Evolutionary conservation across 2,329 filamentous ascomycete genomes (phyloP).

Genomic region (Trichoderma endophyticum): DNA sequence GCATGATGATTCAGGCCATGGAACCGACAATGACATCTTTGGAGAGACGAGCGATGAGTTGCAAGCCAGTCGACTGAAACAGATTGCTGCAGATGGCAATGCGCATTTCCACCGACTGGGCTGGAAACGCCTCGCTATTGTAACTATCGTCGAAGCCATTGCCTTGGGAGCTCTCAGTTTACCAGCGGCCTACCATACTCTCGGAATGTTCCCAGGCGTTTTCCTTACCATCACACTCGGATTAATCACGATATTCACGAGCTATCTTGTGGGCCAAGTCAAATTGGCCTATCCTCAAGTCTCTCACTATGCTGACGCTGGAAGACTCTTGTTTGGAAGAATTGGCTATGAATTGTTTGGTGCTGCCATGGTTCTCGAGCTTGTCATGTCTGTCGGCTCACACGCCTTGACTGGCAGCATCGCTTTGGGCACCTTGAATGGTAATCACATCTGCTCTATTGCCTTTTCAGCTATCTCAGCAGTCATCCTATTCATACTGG

Average conservation of each 20-base stretch:
- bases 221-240: constrained; percentile 35
- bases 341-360: constrained; percentile 57
- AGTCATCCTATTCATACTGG: constrained; percentile 37
- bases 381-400: constrained; percentile 63
- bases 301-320: constrained; percentile 62
- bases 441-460: constrained; percentile 43
- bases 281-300: constrained; percentile 49
- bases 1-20: background rate
- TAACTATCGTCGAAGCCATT: constrained; percentile 51
- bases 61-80: constrained; percentile 37
- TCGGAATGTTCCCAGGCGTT: constrained; percentile 37
- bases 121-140: constrained; percentile 49
- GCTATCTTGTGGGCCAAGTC: constrained; percentile 38
- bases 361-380: constrained; percentile 54
- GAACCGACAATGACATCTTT: constrained; percentile 20
- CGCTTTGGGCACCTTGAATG: constrained; percentile 59
- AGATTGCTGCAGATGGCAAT: constrained; percentile 39
- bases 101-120: constrained; percentile 47
- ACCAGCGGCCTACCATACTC: constrained; percentile 41
- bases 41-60: constrained; percentile 28
- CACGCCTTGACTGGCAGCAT: constrained; percentile 64
- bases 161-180: constrained; percentile 48
- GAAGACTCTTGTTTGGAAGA: constrained; percentile 53
- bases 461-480: constrained; percentile 38
- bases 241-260: constrained; percentile 38